A percentile compares a stretch with the other conserved stretches of the same genome.
phyloP scores from a whole-genome alignment of 2,329 filamentous ascomycete genomes.

The Fusarium annulatum region DNA sequence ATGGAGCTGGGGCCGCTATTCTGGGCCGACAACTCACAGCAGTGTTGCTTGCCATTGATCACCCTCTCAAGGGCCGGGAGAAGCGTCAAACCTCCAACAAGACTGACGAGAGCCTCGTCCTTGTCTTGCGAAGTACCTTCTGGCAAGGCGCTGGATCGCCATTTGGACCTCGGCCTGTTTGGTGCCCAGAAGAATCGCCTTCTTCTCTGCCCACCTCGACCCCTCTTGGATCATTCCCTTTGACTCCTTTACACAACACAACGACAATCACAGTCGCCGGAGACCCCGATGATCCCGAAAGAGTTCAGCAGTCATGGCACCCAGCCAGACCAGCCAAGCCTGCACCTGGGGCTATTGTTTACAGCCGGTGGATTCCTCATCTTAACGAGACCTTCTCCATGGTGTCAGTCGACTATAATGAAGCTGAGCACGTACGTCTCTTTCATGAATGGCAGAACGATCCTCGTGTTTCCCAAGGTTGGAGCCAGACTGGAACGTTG shows the following conservation, averaged over 20 bases:
- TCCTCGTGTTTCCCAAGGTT: constrained; percentile 80
- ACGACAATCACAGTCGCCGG: constrained; percentile 53
- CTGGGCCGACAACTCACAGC: constrained; percentile 56
- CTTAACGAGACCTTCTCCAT: constrained; percentile 82
- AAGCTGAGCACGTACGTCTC: constrained; percentile 72
- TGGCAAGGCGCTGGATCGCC: constrained; percentile 78
- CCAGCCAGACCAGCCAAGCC: constrained; percentile 79
- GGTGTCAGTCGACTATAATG: constrained; percentile 75
- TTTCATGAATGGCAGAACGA: constrained; percentile 89
- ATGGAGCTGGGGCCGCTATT: constrained; percentile 51
- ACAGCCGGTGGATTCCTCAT: constrained; percentile 83
- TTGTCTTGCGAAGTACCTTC: constrained; percentile 67
- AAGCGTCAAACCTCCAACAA: constrained; percentile 37
- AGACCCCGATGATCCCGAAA: constrained; percentile 54
- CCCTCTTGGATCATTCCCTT: constrained; percentile 59
- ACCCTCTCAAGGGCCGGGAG: constrained; percentile 54
- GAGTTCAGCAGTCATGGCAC: constrained; percentile 69
- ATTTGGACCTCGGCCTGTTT: constrained; percentile 71
- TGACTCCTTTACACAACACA: constrained; percentile 61
- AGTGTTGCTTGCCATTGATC: constrained; percentile 61
- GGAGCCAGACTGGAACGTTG: constrained; percentile 81
- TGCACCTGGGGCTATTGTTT: constrained; percentile 74
- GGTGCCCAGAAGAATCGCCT: constrained; percentile 63
- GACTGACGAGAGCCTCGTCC: constrained; percentile 49
- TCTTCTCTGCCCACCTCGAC: constrained; percentile 49